Conservation (phyloP, 1,139 yeast species). For the Lodderomyces margitis region DNA sequence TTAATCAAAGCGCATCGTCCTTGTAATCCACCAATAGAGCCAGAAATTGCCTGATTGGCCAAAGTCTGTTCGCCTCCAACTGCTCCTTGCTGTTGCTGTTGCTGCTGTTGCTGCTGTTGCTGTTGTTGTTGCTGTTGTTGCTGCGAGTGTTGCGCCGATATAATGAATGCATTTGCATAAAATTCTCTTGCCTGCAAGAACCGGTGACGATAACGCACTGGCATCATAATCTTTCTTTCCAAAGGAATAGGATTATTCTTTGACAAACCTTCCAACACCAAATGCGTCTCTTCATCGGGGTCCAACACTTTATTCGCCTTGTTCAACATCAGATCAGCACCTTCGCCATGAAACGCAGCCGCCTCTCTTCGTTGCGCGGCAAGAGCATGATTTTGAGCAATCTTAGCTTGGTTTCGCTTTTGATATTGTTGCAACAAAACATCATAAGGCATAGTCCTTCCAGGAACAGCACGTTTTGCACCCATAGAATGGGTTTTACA, state of each 20-base stretch:
- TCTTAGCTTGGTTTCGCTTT: conserved; percentile 85
- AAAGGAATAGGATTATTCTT: conserved; percentile 79
- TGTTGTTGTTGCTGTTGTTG: conserved; percentile 15
- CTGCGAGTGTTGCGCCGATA: conserved; percentile 27
- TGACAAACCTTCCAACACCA: conserved; percentile 88
- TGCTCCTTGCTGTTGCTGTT: conserved; percentile 9
- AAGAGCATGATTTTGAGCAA: conserved; percentile 78
- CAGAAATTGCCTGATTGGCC: conserved; percentile 51
- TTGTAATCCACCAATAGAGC: conserved; percentile 68
- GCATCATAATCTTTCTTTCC: conserved; percentile 71
- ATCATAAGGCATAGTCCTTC: conserved; percentile 91
- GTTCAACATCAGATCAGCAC: conserved; percentile 18
- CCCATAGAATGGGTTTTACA: conserved; percentile 99
- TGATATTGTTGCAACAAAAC: conserved; percentile 85
- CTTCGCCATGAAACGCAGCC: conserved; percentile 38
- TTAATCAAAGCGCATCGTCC: conserved; percentile 76
- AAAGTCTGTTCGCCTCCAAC: conserved; percentile 32
- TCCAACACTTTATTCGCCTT: conserved; percentile 34
- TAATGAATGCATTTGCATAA: conserved; percentile 62
- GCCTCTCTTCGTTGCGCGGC: conserved; percentile 51
- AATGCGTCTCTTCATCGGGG: conserved; percentile 93
- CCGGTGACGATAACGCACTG: conserved; percentile 66
- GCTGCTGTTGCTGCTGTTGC: conserved; percentile 14
- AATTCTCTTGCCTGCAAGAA: conserved; percentile 82
- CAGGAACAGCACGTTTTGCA: conserved; percentile 91